phyloP scores from a whole-genome alignment of 2,329 filamentous ascomycete species.

The Fusarium buxicola region DNA sequence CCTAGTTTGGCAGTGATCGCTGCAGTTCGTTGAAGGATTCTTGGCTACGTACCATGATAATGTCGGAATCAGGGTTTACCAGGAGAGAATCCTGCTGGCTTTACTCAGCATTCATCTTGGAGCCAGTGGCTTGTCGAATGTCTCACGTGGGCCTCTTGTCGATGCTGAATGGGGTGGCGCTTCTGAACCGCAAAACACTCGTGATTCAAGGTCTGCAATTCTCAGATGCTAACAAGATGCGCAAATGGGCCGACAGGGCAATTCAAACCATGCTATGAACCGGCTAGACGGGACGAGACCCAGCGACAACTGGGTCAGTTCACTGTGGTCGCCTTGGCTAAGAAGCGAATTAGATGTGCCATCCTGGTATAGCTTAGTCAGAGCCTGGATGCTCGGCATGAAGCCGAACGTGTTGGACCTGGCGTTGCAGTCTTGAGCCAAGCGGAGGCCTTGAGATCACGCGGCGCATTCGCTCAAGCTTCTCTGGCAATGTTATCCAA shows the following conservation, averaged over 20 bases:
- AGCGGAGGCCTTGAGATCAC: neutral
- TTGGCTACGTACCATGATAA: neutral
- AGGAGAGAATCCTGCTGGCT: too few species aligned
- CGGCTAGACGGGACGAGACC: neutral
- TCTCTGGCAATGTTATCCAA: neutral
- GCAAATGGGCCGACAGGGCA: neutral
- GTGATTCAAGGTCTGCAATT: neutral
- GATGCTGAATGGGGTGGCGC: neutral
- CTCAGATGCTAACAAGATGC: neutral
- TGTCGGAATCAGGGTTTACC: too few species aligned
- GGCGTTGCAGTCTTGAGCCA: too few species aligned
- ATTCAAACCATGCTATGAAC: neutral
- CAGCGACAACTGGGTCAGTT: neutral
- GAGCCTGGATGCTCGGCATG: neutral
- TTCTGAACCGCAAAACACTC: neutral
- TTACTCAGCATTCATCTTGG: too few species aligned
- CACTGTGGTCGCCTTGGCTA: neutral
- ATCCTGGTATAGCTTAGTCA: neutral
- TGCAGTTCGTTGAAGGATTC: neutral
- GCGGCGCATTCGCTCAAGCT: neutral
- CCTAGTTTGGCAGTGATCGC: neutral
- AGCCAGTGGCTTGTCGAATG: constrained; percentile 1
- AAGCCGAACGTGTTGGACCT: neutral
- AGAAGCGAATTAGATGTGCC: neutral
- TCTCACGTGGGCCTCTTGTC: neutral